phyloP scores from a whole-genome alignment of 2,329 filamentous ascomycete species.

The Eurotiales sp. region DNA sequence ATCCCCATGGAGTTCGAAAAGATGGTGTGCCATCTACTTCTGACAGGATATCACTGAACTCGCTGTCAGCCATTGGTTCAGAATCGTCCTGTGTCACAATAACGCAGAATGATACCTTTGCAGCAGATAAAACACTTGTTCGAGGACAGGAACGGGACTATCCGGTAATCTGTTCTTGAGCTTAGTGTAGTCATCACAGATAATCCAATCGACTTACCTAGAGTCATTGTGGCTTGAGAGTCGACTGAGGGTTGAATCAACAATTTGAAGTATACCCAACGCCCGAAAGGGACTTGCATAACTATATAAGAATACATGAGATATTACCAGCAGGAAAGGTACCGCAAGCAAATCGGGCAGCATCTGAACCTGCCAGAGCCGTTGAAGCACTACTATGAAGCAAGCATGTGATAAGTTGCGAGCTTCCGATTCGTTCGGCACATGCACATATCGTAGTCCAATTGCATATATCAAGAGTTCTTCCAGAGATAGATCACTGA shows the following conservation, averaged over 20 bases:
- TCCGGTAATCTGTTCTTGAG: neutral
- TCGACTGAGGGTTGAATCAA: neutral
- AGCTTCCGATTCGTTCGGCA: too few species aligned
- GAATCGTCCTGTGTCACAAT: too few species aligned
- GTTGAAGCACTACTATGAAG: neutral
- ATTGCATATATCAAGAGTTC: too few species aligned
- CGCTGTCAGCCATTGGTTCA: too few species aligned
- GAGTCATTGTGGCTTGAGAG: neutral
- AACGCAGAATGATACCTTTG: too few species aligned
- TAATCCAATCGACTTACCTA: neutral
- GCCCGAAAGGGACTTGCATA: slow-evolving; percentile 1
- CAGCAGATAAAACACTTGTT: neutral
- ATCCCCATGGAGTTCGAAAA: neutral
- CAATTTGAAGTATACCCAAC: slow-evolving; percentile 1
- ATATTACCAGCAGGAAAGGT: neutral
- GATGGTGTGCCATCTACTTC: slow-evolving; percentile 1
- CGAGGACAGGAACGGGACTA: neutral
- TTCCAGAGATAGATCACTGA: too few species aligned
- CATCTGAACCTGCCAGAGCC: neutral
- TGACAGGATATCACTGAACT: neutral
- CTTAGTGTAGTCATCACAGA: neutral
- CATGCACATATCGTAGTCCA: too few species aligned
- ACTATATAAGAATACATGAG: slow-evolving; percentile 1
- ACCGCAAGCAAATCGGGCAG: neutral
- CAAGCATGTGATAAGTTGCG: neutral